Base-by-base conservation (phyloP, 192 early-diverging fungal genomes). In the Coemansia sp. region DNA sequence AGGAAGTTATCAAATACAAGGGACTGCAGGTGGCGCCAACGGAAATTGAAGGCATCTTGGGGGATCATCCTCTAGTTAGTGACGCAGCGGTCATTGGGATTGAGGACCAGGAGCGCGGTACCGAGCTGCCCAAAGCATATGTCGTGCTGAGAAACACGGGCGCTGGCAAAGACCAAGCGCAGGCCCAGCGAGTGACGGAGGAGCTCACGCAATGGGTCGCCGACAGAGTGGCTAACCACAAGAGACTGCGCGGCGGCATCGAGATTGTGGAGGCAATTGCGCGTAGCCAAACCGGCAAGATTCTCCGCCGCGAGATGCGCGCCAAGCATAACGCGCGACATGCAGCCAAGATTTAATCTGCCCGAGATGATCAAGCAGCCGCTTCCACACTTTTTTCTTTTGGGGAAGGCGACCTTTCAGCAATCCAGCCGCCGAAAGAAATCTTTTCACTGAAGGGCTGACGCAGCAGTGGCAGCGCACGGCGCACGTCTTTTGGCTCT, bases 1-100 rank as follows among this genome's bases (percentile, higher is more conserved):
- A 94, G 77, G 89, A 92, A 51, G 80, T 95, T 36, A 94, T 94
- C 72, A 97, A 97, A 63, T 94, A 91, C 84, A 94, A 96, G 60
- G 82, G 85, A 0, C 62, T 81, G 56, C 79, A 82, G 68, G 87
- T 97, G 5, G 78, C 91, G 0, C 91, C 92, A 1, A 88, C 91
- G 5, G 91, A 97, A 63, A 64, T 97, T 4, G 94, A 94, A 55
- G 82, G 81, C 9, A 32, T 86, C 38, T 56, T 93, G 53, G 45
- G 90, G 9, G 61, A 79, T 6, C 86, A 94, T 48, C 83, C 83
- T 1, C 26, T 33, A 10, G 72, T 97, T 30, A 61, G 70, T 7
- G 88, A 90, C 52, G 81, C 79, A 2, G 84, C 82, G 1, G 85
- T 90, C 19, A 78, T 90, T 65, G 85, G 84, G 29, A 60, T 85